Evolutionary conservation across 1,284 basidiomycete species (phyloP), one percentile per base, ranked within the genome.

Genomic region (Bjerkandera adusta): DNA sequence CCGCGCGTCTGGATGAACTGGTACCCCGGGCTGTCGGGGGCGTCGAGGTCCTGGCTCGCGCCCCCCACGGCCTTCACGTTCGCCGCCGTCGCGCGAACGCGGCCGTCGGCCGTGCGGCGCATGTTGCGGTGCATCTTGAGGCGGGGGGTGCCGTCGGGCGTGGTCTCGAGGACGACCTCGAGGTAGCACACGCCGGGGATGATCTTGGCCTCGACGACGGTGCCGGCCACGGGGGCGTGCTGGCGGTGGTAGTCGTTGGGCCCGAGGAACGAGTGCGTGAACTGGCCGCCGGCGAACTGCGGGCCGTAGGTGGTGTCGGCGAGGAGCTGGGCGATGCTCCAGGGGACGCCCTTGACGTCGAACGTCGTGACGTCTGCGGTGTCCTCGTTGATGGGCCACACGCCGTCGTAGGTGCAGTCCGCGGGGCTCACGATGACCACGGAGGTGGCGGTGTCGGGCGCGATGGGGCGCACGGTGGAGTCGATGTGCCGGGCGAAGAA

Each of bases 1-100:
- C 40, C 55, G 42, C 53, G 53, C 10, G 57, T 49, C 42, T 60
- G 58, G n/a, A 60, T 24, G 54, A 60, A 58, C 53, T 58, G 58
- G 51, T 60, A 60, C 5, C 58, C 58, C 4, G 55, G 34, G 1
- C 25, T 34, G 50, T 60, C 50, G 4, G 58, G 58, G 3, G 55
- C 52, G 20, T 53, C 49, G 18, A 59, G 25, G 15, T 38, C 37
- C 13, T 24, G 30, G 18, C 25, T 15, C 30, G 32, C 13, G 16
- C 20, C n/a, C 30, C 26, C n/a, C 12, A 30, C n/a, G 32, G 29
- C 7, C 18, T 37, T 22, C 11, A 16, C 36, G 39, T 18, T 34
- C 4, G 25, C 21, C 25, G 16, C 37, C 15, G 40, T 30, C n/a
- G 21, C n/a, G 36, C 20, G 24, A 45, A 29, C 26, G 32, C n/a